phyloP scores from a whole-genome alignment of 805 yeast species.

The Yamadazyma tumulicola region DNA sequence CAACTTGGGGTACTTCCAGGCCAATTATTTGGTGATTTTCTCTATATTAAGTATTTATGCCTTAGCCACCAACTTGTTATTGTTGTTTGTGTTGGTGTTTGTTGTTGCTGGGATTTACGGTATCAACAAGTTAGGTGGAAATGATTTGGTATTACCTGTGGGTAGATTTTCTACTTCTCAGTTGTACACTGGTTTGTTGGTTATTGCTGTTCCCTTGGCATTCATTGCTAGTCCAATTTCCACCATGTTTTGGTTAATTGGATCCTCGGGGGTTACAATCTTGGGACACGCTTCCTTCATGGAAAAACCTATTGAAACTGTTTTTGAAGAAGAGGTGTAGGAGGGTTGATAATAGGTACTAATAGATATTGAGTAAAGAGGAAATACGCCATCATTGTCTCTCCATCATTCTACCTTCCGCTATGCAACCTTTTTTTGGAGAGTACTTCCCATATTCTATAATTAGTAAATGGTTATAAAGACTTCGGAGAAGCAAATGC shows the following conservation, averaged over 20 bases:
- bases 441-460: no score
- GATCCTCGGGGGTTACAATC: constrained; percentile 76
- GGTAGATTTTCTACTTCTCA: constrained; percentile 73
- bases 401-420: no score
- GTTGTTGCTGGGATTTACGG: constrained; percentile 74
- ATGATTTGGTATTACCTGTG: constrained; percentile 74
- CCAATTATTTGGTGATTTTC: constrained; percentile 78
- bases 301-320: constrained; percentile 95
- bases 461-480: no score
- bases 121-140: constrained; percentile 76
- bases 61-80: constrained; percentile 76
- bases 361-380: constrained; percentile 1
- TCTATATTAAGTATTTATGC: constrained; percentile 77
- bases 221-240: constrained; percentile 86
- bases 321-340: constrained; percentile 76
- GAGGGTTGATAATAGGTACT: not conserved
- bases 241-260: constrained; percentile 87
- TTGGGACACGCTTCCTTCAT: constrained; percentile 83
- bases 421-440: no score
- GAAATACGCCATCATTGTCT: no score
- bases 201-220: constrained; percentile 77
- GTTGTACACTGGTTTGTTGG: constrained; percentile 76
- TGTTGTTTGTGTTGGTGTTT: constrained; percentile 75
- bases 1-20: constrained; percentile 82
- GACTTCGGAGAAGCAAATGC: no score